Evolutionary conservation across 176 grass and related monocot genomes (phyloP).

Genomic region (Oryza glumipatula): DNA sequence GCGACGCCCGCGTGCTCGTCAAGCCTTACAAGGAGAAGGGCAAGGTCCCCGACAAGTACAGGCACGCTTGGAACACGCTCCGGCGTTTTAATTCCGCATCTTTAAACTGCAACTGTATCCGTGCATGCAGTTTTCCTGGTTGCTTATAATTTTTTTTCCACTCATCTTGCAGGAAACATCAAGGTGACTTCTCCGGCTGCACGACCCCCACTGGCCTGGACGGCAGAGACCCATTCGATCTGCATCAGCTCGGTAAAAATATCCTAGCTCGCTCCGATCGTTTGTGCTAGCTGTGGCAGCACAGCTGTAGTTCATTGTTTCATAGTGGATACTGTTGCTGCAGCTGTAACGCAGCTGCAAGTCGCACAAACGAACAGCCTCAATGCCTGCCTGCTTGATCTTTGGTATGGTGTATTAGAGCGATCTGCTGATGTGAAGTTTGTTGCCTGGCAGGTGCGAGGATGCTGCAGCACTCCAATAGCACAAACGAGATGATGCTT

Average conservation of each 20-base stretch:
- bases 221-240: slow-evolving; percentile 70
- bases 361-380: too few species aligned
- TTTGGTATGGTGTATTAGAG: not conserved
- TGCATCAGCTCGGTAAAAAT: slow-evolving; percentile 75
- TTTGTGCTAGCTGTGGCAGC: too few species aligned
- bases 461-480: slow-evolving; percentile 74
- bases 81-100: not conserved
- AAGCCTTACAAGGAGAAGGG: slow-evolving; percentile 99
- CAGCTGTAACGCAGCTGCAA: too few species aligned
- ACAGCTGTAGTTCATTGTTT: too few species aligned
- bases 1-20: slow-evolving; percentile 87
- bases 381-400: slow-evolving; percentile 2
- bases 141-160: slow-evolving; percentile 1
- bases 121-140: not conserved
- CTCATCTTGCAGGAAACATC: slow-evolving; percentile 62
- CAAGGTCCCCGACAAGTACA: slow-evolving; percentile 95
- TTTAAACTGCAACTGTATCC: not conserved
- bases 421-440: not conserved
- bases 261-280: too few species aligned
- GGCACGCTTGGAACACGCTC: slow-evolving; percentile 38
- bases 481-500: slow-evolving; percentile 60
- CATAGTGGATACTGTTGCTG: too few species aligned
- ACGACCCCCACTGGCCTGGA: slow-evolving; percentile 61
- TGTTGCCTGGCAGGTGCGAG: slow-evolving; percentile 52
- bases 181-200: slow-evolving; percentile 73